phyloP scores from a whole-genome alignment of 179 eudicot genomes.

The Heliamphora pulchella region DNA sequence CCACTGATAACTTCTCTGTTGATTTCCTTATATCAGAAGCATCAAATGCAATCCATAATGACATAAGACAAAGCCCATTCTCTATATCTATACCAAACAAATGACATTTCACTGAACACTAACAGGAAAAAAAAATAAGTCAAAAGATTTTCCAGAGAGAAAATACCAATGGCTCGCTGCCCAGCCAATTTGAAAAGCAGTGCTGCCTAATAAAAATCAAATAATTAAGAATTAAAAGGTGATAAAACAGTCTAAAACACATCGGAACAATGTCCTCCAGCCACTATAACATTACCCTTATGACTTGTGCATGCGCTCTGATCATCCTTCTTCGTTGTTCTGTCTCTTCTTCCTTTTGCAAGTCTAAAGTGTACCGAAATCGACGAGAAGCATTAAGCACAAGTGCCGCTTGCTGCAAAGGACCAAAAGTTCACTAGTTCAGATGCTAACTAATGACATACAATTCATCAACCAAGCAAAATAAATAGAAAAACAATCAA shows the following conservation, averaged over 20 bases:
- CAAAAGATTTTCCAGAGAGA: constrained; percentile 13
- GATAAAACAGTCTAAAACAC: not conserved
- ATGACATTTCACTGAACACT: constrained; percentile 6
- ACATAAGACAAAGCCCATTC: not conserved
- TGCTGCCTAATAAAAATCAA: constrained; percentile 57
- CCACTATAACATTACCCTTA: constrained; percentile 46
- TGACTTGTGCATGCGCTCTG: constrained; percentile 95
- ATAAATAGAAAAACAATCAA: not conserved
- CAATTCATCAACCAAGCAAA: constrained; percentile 4
- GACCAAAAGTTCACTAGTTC: constrained; percentile 4
- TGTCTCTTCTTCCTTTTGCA: constrained; percentile 65
- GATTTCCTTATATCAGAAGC: constrained; percentile 6
- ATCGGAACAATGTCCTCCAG: not conserved
- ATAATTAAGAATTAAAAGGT: constrained; percentile 13
- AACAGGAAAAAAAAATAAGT: not conserved
- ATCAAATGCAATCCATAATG: not conserved
- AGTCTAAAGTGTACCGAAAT: constrained; percentile 84
- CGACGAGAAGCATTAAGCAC: constrained; percentile 94
- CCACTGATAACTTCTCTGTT: not conserved
- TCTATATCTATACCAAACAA: not conserved
- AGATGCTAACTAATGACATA: not conserved
- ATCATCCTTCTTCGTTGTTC: constrained; percentile 75
- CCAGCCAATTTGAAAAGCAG: constrained; percentile 94
- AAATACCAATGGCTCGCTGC: constrained; percentile 67
- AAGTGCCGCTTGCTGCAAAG: constrained; percentile 85